Evolutionary conservation across 306 rosid species (phyloP), one percentile per base, ranked within the genome.

Genomic region (Dalbergia cochinchinensis): DNA sequence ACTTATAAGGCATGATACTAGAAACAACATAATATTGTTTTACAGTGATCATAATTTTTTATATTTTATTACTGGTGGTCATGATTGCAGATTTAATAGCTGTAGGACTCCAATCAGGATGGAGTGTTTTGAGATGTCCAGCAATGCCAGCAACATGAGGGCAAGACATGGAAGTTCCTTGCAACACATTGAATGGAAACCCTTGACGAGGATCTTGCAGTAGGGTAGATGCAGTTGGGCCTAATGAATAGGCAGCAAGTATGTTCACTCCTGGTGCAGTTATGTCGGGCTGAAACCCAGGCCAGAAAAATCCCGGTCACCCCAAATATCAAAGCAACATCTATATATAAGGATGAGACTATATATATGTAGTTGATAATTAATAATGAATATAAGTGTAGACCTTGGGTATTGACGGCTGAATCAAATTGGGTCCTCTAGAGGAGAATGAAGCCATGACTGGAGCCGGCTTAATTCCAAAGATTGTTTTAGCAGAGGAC

Each of bases 211-310:
- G 5, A 7, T 54, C 60, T 15, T 19, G 4, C n/a, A n/a, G 22
- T 0, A 54, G 22, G 8, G n/a, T 7, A 4, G 60, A 54, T 54
- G 60, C 60, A 54, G 6, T 54, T 54, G 60, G 26, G 20, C n/a
- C 5, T 54, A n/a, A 7, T 54, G 60, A 54, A 54, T 54, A 54
- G 3, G 83, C 83, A 63, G 79, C 67, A n/a, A 80, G 78, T 63
- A 71, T 80, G 54, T 51, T 34, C 8, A 71, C 59, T 51, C 78
- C 83, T 0, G 78, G 83, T 6, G 79, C 92, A 0, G 91, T 64
- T 6, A 80, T 60, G 11, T 80, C 83, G 5, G 66, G 77, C 66
- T 72, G 39, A 34, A 55, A 68, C 5, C 12, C 5, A 35, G 7
- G 5, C 8, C 62, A 57, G 5, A 54, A 54, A 22, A 22, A 22